phyloP scores from a whole-genome alignment of 2,329 filamentous ascomycete species.

The Rhexocercosporidium sp. region DNA sequence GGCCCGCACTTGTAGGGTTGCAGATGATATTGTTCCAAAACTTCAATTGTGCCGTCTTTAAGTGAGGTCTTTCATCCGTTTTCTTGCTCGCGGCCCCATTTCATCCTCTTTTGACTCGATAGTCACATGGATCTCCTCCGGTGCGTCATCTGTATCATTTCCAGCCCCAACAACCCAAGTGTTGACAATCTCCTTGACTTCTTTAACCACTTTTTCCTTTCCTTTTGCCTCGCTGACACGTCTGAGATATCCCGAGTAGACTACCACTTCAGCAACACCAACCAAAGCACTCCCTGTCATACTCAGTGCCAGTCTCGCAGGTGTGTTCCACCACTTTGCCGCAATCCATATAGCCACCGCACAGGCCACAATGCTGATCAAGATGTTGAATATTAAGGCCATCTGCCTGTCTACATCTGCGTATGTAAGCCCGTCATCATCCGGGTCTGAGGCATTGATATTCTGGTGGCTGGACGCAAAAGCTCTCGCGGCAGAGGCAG shows the following conservation, averaged over 20 bases:
- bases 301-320: slow-evolving; percentile 71
- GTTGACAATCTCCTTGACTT: slow-evolving; percentile 71
- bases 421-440: slow-evolving; percentile 69
- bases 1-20: too few relatives aligned
- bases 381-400: slow-evolving; percentile 85
- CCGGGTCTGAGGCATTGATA: slow-evolving; percentile 45
- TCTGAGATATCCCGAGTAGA: slow-evolving; percentile 78
- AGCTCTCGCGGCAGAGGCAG: slow-evolving; percentile 54
- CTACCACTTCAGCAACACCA: slow-evolving; percentile 75
- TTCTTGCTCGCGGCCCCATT: not conserved
- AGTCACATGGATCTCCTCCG: not conserved
- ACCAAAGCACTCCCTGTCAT: slow-evolving; percentile 73
- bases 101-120: slow-evolving; percentile 15
- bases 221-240: slow-evolving; percentile 71
- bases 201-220: slow-evolving; percentile 63
- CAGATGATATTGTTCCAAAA: not conserved
- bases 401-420: slow-evolving; percentile 81
- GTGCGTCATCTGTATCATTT: slow-evolving; percentile 36
- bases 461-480: slow-evolving; percentile 59
- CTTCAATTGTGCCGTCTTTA: not conserved
- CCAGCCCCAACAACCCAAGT: slow-evolving; percentile 68
- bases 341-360: slow-evolving; percentile 79
- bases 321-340: slow-evolving; percentile 76
- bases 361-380: slow-evolving; percentile 83
- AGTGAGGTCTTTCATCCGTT: not conserved